phyloP scores from a whole-genome alignment of 2,329 filamentous ascomycete species.

The Fusarium brachygibbosum region DNA sequence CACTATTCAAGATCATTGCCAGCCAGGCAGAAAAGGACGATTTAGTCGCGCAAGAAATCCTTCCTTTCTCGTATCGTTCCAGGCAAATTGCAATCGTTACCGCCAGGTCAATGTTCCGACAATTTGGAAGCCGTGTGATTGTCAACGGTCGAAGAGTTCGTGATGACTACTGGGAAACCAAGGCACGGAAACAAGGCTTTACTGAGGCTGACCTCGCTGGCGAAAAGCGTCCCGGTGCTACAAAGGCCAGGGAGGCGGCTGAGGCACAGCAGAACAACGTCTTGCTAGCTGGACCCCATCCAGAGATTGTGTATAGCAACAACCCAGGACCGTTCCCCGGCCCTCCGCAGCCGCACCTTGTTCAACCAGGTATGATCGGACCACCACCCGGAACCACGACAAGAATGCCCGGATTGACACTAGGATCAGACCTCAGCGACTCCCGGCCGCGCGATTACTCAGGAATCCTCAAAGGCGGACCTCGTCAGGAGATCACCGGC shows the following conservation, averaged over 20 bases:
- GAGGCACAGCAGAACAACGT: slow-evolving; percentile 72
- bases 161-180: slow-evolving; percentile 99
- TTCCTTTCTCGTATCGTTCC: slow-evolving; percentile 98
- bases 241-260: slow-evolving; percentile 87
- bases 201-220: slow-evolving; percentile 96
- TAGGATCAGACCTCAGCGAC: slow-evolving; percentile 82
- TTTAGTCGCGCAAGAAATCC: slow-evolving; percentile 91
- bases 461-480: slow-evolving; percentile 80
- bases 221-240: slow-evolving; percentile 93
- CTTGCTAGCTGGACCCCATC: slow-evolving; percentile 76
- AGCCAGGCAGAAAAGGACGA: slow-evolving; percentile 97
- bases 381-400: slow-evolving; percentile 73
- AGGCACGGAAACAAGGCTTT: slow-evolving; percentile 96
- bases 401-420: slow-evolving; percentile 86
- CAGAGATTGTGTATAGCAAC: slow-evolving; percentile 90
- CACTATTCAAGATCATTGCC: slow-evolving; percentile 96
- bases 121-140: slow-evolving; percentile 96
- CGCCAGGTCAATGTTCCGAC: slow-evolving; percentile 97
- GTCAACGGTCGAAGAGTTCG: slow-evolving; percentile 89
- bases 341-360: slow-evolving; percentile 75
- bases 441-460: slow-evolving; percentile 84
- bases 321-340: slow-evolving; percentile 74
- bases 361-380: slow-evolving; percentile 80
- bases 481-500: slow-evolving; percentile 90
- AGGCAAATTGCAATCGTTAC: slow-evolving; percentile 98